Conservation (phyloP, 345 rosid species). For the Salix purpurea region DNA sequence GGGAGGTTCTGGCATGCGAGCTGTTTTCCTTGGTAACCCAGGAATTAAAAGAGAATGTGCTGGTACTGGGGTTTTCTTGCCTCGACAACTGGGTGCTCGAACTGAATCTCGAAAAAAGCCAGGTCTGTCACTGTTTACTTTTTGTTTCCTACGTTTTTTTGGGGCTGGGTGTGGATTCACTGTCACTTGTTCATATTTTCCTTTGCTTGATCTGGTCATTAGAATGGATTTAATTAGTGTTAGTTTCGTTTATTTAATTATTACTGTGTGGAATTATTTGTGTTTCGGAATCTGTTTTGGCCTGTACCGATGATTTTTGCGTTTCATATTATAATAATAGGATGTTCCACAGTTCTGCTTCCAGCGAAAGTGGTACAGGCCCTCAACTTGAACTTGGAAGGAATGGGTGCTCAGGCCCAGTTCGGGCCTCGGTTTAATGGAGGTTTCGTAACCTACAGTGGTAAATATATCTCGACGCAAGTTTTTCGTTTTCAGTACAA, state of each 20-base stretch:
- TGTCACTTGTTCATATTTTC: background rate
- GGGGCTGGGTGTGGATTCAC: too few species aligned
- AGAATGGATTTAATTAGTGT: background rate
- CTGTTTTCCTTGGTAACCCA: slow-evolving; percentile 28
- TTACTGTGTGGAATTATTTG: background rate
- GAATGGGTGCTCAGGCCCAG: slow-evolving; percentile 28
- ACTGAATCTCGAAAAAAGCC: slow-evolving; percentile 50
- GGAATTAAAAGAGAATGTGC: slow-evolving; percentile 49
- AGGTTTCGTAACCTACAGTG: slow-evolving; percentile 5
- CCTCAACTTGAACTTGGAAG: slow-evolving; percentile 53
- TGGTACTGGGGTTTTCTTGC: slow-evolving; percentile 91
- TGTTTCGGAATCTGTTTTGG: background rate
- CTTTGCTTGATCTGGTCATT: background rate
- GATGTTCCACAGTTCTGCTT: slow-evolving; percentile 53
- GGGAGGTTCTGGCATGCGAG: background rate
- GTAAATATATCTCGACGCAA: slow-evolving; percentile 5
- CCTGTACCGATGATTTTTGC: background rate
- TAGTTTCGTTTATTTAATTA: background rate
- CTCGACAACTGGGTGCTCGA: slow-evolving; percentile 43
- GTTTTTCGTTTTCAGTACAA: background rate
- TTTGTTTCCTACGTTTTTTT: background rate
- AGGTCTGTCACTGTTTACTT: slow-evolving; percentile 25
- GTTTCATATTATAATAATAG: slow-evolving; percentile 4
- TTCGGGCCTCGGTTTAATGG: slow-evolving; percentile 30
- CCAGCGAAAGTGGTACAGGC: slow-evolving; percentile 83